Evolutionary conservation across 2,329 filamentous ascomycete genomes (phyloP), one percentile per base, ranked within the genome.

Genomic region (Penicillium paneum): DNA sequence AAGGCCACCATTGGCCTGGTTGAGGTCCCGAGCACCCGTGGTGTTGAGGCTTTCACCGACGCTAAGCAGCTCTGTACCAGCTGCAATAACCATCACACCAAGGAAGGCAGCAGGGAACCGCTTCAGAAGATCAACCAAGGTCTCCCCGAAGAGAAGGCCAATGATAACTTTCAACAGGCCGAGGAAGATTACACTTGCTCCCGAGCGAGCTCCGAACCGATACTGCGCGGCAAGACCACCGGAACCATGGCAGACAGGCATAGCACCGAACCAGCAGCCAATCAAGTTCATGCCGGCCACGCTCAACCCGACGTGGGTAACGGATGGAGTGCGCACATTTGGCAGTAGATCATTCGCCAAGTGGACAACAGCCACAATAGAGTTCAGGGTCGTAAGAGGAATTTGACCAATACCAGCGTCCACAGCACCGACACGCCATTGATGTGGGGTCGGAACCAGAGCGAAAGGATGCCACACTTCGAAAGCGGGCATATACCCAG

Each of bases 161-260:
- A 97, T 77, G 0, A 87, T 5, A 5, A 96, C 72, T 71, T 97
- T 97, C 57, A 89, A 74, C 0, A 83, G 42, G 0, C 93, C 93
- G 0, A 97, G 82, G 24, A 96, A 69, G 49, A 97, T 84, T 57
- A 97, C 82, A 63, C 88, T 91, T 0, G 90, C 85, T 10, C 93
- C 93, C 55, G 90, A 95, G 44, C 93, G 86, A 5, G 93, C 92
- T 0, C 93, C 93, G 63, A 97, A 97, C 5, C 91, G 85, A 71
- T 91, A 90, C 70, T 97, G 93, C 0, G 89, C 94, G 5, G 94
- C 94, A 0, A 97, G 78, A 0, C 93, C 93, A 2, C 93, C 93
- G 0, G 91, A 91, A 5, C 93, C 93, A 69, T 97, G 94, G 68
- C 94, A 97, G 4, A 94, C 86, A 3, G 93, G 94, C 94, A 97